Percentiles rank a stretch among this genome's conserved stretches.
Evolutionary conservation across 2,329 filamentous ascomycete species (phyloP).

Genomic region (Acrodontium crateriforme): DNA sequence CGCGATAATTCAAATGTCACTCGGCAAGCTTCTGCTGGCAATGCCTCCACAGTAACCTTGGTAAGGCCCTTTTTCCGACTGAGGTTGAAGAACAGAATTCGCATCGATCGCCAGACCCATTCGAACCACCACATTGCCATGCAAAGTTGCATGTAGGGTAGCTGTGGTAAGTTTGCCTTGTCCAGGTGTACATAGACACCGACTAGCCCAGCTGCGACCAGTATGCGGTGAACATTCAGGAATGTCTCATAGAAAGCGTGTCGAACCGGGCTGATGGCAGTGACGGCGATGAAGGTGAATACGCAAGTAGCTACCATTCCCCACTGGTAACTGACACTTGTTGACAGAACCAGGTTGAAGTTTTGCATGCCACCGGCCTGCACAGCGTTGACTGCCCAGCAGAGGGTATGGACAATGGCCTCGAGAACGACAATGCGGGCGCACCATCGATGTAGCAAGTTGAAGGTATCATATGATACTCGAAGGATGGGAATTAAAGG

Average conservation of each 20-base stretch:
- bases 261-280: slow-evolving; percentile 64
- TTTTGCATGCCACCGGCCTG: slow-evolving; percentile 48
- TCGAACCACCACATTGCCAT: slow-evolving; percentile 68
- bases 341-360: slow-evolving; percentile 39
- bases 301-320: slow-evolving; percentile 47
- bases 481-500: slow-evolving; percentile 68
- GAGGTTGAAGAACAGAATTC: slow-evolving; percentile 41
- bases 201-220: slow-evolving; percentile 54
- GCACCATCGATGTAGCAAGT: slow-evolving; percentile 74
- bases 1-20: slow-evolving; percentile 47
- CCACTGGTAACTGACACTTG: slow-evolving; percentile 50
- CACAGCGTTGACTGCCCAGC: slow-evolving; percentile 56
- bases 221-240: slow-evolving; percentile 67
- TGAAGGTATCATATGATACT: slow-evolving; percentile 94
- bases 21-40: slow-evolving; percentile 45
- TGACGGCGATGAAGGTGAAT: slow-evolving; percentile 52
- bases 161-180: slow-evolving; percentile 51
- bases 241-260: slow-evolving; percentile 98
- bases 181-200: slow-evolving; percentile 69
- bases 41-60: slow-evolving; percentile 41
- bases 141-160: slow-evolving; percentile 60
- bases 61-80: slow-evolving; percentile 36
- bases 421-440: slow-evolving; percentile 60
- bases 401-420: slow-evolving; percentile 53
- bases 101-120: slow-evolving; percentile 32